Evolutionary conservation across 768 basidiomycete genomes (phyloP), one percentile per base, ranked within the genome.

Genomic region (Agaricus blazei): DNA sequence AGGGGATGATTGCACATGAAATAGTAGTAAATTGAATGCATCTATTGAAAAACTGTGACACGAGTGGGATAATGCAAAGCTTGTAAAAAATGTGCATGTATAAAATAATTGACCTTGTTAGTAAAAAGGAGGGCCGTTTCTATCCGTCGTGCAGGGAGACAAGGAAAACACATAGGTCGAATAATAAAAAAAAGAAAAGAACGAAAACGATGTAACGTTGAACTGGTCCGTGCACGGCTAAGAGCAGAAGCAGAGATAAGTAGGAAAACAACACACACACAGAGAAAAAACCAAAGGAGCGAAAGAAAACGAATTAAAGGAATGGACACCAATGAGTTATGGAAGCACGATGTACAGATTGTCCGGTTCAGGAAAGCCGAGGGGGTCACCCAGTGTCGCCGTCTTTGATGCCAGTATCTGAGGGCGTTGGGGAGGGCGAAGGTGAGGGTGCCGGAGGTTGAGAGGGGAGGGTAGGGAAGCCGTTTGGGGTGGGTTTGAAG

Each of bases 321-420:
- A 43, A 12, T 43, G 24, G 9, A 19, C n/a, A 43, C 8, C 3
- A 43, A 14, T n/a, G 2, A n/a, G 23, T 5, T 34, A 34, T 8
- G 34, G 7, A 36, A 58, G 54, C 48, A 57, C 28, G 44, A 51
- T 47, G 54, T 26, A 54, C 51, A 60, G 56, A 52, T 44, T 34
- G 34, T 34, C 34, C 7, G 34, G 7, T 34, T 34, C 1, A 11
- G 5, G 12, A 41, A 45, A 55, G 26, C 47, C 51, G 51, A 56
- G 40, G 19, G 37, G 51, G 48, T 68, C 76, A 90, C 59, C 88
- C 88, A 42, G 80, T 87, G 66, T 90, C 88, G 52, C 84, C 87
- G 62, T 89, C 86, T 70, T 89, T 89, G 56, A 78, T 75, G 64
- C 81, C 77, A 58, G 77, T 68, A 77, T 83, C 79, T 83, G 88